phyloP scores from a whole-genome alignment of 2,329 filamentous ascomycete genomes.

The Aurifilum marmelostoma region DNA sequence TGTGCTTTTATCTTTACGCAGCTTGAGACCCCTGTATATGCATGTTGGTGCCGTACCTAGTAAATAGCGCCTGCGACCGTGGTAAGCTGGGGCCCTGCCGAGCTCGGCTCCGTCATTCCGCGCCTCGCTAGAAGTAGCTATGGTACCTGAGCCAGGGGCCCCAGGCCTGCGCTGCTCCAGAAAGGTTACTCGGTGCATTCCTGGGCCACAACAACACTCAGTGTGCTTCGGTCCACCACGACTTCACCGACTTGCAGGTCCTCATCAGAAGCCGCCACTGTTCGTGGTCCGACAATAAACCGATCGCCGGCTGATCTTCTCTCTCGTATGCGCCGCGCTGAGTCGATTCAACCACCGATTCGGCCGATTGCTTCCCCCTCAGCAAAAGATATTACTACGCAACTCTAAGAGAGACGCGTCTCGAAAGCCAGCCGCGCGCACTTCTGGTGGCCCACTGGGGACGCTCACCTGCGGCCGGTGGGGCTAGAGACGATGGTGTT shows the following conservation, averaged over 20 bases:
- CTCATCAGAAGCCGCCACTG: neutral
- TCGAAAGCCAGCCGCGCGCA: neutral
- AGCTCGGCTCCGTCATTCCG: neutral
- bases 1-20: neutral
- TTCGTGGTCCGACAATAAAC: neutral
- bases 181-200: neutral
- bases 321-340: neutral
- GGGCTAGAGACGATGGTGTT: conserved; percentile 50
- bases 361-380: neutral
- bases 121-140: neutral
- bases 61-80: neutral
- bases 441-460: neutral
- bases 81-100: neutral
- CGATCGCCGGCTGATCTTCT: neutral
- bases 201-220: neutral
- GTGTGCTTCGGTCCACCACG: neutral
- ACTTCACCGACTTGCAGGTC: neutral
- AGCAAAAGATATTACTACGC: neutral
- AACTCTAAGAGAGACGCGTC: neutral
- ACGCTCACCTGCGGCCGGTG: neutral
- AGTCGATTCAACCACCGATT: neutral
- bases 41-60: neutral
- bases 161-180: neutral
- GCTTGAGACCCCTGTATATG: neutral
- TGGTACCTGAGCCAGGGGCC: neutral